Base-by-base conservation (phyloP, 306 rosid genomes). In the Fragaria nilgerrensis region DNA sequence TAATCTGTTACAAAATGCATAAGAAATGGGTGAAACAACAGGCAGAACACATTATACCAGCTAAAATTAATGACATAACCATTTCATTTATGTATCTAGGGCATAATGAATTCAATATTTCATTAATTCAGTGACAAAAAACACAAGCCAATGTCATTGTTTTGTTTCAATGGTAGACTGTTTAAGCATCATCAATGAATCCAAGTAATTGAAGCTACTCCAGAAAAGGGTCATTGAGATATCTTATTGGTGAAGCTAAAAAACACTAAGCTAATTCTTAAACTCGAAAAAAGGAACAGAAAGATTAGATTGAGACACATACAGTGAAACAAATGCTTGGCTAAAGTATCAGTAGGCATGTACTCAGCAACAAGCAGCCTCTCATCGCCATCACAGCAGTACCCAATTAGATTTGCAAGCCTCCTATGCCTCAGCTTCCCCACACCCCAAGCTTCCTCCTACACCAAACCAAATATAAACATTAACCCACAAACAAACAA, bases 321-420 rank as follows among this genome's bases (percentile, higher is more conserved):
- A 90, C 99, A 96, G 86, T 92, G 99, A 81, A 96, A 96, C 32
- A 96, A 88, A 88, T 96, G 99, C 86, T 96, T 96, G 5, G 99
- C 98, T 45, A 96, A 96, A 78, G 98, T 92, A 82, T 96, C 98
- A 75, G 93, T 90, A 29, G 99, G 99, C 97, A 95, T 92, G 85
- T 78, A 92, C 85, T 95, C 97, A 3, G 99, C 98, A 79, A 96
- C 98, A 39, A 96, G 99, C 39, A 96, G 90, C 77, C 99, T 90
- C 87, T 96, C 97, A 75, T 96, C 98, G 19, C 90, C 94, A 74
- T 96, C 99, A 76, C 99, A 92, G 87, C 97, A 96, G 79, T 87
- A 96, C 45, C 99, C 99, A 62, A 96, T 90, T 85, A 96, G 82
- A 81, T 91, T 96, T 22, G 96, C 99, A 23, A 96, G 92, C 82